Evolutionary conservation across 768 basidiomycete species (phyloP), one percentile per base, ranked within the genome.

Genomic region (Leccinum variicolor): DNA sequence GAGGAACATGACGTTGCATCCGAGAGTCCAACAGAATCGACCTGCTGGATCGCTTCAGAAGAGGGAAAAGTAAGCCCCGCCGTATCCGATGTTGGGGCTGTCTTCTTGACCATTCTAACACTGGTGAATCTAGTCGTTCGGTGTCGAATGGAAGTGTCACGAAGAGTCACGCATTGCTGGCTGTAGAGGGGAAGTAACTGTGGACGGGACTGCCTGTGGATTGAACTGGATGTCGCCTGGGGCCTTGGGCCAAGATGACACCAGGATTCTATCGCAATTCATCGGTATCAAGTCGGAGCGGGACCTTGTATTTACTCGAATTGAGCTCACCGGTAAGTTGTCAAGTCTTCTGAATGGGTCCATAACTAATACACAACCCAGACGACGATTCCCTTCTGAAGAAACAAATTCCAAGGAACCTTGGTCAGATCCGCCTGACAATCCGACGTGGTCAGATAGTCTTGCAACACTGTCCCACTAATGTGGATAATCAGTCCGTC

Each of bases 31-130:
- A 63, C 67, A 4, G 36, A 48, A n/a, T 55, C 39, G 11, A 62
- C 60, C 15, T 68, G 67, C 39, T 69, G 64, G 62, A 55, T 68
- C 19, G 53, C 64, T 14, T 68, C 67, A 0, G 58, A 69, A 52
- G 61, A 60, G 8, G 65, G 63, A 54, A 69, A 67, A 50, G 67
- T 54, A 45, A 17, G 15, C 25, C 47, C 9, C 25, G 14, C 26
- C 13, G 15, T 21, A 17, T 26, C 23, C 9, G 19, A 36, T 17
- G 17, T 7, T 1, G 36, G 36, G 15, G 15, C 17, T 36, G 17
- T 36, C 17, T 17, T 3, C 21, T 55, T 28, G 11, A 23, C 13
- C 10, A 29, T 43, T 25, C 46, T 53, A 7, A 48, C 8, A 36
- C 36, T 17, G 15, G 45, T 28, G 23, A 7, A 34, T 36, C 43